Evolutionary conservation across 2,329 filamentous ascomycete species (phyloP).

Genomic region (Neocucurbitaria cava): DNA sequence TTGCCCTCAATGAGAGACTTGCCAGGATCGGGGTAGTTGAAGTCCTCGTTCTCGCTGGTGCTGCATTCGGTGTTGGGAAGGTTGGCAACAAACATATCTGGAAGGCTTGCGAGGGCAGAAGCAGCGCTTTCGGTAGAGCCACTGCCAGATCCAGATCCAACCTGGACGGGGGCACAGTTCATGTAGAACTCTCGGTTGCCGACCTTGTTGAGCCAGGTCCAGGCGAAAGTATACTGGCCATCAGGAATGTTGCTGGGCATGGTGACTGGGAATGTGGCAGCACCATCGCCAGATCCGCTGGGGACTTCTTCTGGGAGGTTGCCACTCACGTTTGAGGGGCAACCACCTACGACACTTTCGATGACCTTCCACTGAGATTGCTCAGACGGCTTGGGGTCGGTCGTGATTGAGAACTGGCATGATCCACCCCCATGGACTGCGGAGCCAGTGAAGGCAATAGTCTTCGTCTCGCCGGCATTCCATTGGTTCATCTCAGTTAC

Average conservation of each 20-base stretch:
- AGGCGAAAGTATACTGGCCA: conserved; percentile 81
- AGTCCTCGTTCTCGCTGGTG: conserved; percentile 59
- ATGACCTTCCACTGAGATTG: conserved; percentile 83
- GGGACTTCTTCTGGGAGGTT: conserved; percentile 28
- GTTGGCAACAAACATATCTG: conserved; percentile 79
- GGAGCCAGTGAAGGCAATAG: conserved; percentile 41
- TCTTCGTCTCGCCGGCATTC: conserved; percentile 59
- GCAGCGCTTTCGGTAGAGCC: conserved; percentile 19
- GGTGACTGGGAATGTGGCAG: conserved; percentile 68
- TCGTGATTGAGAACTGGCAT: conserved; percentile 87
- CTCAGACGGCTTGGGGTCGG: conserved; percentile 70
- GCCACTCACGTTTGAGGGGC: conserved; percentile 68
- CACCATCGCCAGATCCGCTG: conserved; percentile 58
- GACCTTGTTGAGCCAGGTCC: conserved; percentile 93
- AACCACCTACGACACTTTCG: conserved; percentile 85
- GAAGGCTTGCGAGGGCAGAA: conserved; percentile 63
- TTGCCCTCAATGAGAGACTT: conserved; percentile 49
- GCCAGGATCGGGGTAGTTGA: conserved; percentile 74
- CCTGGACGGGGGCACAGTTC: conserved; percentile 82
- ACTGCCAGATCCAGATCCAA: conserved; percentile 61
- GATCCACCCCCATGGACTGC: conserved; percentile 91
- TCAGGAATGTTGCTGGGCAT: conserved; percentile 74
- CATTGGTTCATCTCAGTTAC: conserved; percentile 66
- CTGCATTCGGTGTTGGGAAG: conserved; percentile 62
- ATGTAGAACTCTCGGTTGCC: conserved; percentile 98